These are phyloP conservation scores for Filosporella fistucella DNA, from an alignment of 495 filamentous ascomycete genomes.

Conservation along the genomic window DNA sequence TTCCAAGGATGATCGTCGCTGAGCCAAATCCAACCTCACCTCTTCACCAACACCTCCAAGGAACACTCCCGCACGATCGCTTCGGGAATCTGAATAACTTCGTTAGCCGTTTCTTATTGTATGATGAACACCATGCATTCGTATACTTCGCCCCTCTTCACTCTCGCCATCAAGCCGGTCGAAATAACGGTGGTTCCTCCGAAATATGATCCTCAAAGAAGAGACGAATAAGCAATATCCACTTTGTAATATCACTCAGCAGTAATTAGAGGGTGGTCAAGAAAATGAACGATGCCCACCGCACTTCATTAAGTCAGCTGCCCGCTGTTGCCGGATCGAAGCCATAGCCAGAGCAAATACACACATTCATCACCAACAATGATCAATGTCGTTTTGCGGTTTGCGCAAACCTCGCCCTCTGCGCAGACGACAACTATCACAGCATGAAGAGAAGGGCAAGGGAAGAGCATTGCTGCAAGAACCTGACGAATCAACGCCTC, in stretches of 20 bases:
- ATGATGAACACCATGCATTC: slow-evolving; percentile 5
- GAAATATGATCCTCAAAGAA: neutral
- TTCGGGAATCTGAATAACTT: neutral
- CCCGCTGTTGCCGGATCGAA: no score
- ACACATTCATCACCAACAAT: no score
- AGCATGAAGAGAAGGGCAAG: no score
- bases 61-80: neutral
- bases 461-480: no score
- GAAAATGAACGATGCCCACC: neutral
- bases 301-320: no score
- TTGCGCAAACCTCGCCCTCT: neutral
- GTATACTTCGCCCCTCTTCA: neutral
- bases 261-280: neutral
- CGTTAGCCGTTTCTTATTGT: slow-evolving; percentile 1
- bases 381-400: neutral
- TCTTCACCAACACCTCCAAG: slow-evolving; percentile 1
- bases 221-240: neutral
- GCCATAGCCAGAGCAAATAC: no score
- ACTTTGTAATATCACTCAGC: neutral
- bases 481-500: no score
- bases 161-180: neutral
- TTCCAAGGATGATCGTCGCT: slow-evolving; percentile 8
- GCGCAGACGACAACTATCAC: neutral
- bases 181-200: neutral
- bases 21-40: slow-evolving; percentile 1